Conservation (phyloP, 768 basidiomycete species). For the Pisolithus microcarpus region DNA sequence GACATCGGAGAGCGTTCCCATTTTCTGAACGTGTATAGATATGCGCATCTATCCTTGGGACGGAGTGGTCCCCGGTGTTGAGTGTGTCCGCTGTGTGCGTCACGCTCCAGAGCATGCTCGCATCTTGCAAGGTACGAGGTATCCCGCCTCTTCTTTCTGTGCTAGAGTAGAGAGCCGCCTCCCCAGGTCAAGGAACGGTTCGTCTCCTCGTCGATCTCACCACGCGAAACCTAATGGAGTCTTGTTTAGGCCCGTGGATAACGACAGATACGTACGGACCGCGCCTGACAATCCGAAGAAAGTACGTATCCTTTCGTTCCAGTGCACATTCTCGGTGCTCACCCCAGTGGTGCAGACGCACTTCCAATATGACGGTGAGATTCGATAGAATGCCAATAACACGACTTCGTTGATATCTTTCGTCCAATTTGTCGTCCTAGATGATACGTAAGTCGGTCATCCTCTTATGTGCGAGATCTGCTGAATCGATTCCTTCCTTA, state of each 20-base stretch:
- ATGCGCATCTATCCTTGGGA: constrained; percentile 84
- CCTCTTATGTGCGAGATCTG: no score
- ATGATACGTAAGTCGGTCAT: neutral
- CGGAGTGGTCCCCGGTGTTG: constrained; percentile 86
- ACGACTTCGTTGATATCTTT: neutral
- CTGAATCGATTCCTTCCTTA: no score
- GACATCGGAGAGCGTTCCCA: constrained; percentile 3
- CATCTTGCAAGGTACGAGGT: constrained; percentile 73
- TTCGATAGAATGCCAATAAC: neutral
- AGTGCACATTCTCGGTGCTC: constrained; percentile 3
- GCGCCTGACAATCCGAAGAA: constrained; percentile 87
- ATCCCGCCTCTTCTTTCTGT: neutral
- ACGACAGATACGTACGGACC: constrained; percentile 71
- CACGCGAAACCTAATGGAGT: constrained; percentile 5
- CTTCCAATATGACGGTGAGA: constrained; percentile 75
- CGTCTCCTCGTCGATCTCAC: constrained; percentile 13
- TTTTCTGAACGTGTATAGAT: constrained; percentile 42
- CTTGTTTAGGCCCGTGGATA: constrained; percentile 60
- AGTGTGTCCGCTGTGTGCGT: constrained; percentile 77
- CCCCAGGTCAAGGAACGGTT: constrained; percentile 57
- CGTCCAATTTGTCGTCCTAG: neutral
- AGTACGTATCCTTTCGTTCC: constrained; percentile 33
- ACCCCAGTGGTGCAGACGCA: constrained; percentile 45
- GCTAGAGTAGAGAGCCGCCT: constrained; percentile 1
- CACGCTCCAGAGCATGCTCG: constrained; percentile 88